Percentiles rank a stretch among this genome's conserved stretches.
phyloP scores from a whole-genome alignment of 768 basidiomycete genomes.

The Naganishia friedmannii region DNA sequence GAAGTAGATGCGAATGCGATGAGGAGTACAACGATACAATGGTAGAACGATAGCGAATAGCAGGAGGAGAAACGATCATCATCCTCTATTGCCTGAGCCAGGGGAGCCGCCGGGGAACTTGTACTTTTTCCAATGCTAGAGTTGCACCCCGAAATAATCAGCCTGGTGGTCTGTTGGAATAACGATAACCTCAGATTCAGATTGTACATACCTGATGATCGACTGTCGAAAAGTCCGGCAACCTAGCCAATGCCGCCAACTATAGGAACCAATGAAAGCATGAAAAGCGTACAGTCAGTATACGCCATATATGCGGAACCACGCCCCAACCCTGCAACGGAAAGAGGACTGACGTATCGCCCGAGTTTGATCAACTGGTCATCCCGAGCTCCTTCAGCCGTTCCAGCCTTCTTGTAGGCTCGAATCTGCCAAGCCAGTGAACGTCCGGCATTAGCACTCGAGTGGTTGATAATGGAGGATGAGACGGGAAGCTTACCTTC shows the following conservation, averaged over 20 bases:
- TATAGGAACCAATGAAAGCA: conserved; percentile 35
- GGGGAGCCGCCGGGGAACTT: conserved; percentile 4
- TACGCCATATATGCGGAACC: neutral
- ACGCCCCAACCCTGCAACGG: too few species aligned
- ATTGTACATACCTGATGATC: conserved; percentile 56
- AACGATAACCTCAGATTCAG: too few species aligned
- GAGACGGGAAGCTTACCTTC: conserved; percentile 53
- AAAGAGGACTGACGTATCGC: conserved; percentile 54
- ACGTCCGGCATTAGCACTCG: conserved; percentile 22
- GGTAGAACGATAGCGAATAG: neutral
- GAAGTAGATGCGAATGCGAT: neutral
- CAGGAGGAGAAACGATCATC: neutral
- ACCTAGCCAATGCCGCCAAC: conserved; percentile 33
- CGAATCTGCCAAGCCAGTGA: conserved; percentile 56
- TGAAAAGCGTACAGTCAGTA: conserved; percentile 22
- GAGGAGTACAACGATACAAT: neutral
- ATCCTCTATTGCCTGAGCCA: neutral
- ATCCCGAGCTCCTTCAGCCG: conserved; percentile 61
- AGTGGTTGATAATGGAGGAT: conserved; percentile 4
- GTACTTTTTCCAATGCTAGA: conserved; percentile 18
- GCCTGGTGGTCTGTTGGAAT: neutral
- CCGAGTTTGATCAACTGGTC: conserved; percentile 67
- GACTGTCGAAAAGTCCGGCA: conserved; percentile 64
- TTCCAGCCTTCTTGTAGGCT: conserved; percentile 76
- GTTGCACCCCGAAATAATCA: neutral